A percentile compares a stretch with the other conserved stretches of the same genome.
phyloP scores from a whole-genome alignment of 768 basidiomycete species.

The Russula foetens region DNA sequence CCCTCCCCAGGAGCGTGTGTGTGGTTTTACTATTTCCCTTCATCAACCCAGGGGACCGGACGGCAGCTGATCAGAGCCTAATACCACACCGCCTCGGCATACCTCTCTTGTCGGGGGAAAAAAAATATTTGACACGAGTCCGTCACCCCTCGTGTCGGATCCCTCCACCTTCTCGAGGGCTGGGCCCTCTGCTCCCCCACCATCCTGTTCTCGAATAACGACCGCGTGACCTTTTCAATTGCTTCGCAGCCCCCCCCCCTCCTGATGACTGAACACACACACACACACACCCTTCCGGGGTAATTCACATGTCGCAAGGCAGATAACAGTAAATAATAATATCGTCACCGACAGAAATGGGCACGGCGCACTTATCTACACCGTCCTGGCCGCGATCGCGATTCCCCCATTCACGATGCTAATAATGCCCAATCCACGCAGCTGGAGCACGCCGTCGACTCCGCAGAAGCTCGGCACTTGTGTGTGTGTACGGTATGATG shows the following conservation, averaged over 20 bases:
- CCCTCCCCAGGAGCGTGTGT: background rate
- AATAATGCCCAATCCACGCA: constrained; percentile 8
- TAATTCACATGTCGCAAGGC: constrained; percentile 13
- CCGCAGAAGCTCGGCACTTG: constrained; percentile 3
- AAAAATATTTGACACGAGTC: background rate
- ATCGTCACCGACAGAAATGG: background rate
- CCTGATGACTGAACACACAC: too few species aligned
- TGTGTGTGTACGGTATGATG: background rate
- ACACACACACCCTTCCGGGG: background rate
- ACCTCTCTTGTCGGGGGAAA: background rate
- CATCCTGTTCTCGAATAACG: background rate
- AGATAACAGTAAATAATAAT: background rate
- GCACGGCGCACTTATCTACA: background rate
- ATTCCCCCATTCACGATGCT: background rate
- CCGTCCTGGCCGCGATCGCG: background rate
- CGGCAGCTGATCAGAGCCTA: constrained; percentile 6
- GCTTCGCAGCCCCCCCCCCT: background rate
- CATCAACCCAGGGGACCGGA: background rate
- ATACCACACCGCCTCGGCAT: constrained; percentile 2
- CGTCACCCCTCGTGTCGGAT: background rate
- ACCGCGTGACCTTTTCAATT: constrained; percentile 8
- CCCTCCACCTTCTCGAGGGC: background rate
- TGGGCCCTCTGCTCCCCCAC: background rate
- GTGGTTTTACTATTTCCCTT: background rate
- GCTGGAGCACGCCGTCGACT: background rate